These are phyloP conservation scores for Chloris gayana DNA, from an alignment of 176 grass and related monocot species.

Conservation along the genomic window DNA sequence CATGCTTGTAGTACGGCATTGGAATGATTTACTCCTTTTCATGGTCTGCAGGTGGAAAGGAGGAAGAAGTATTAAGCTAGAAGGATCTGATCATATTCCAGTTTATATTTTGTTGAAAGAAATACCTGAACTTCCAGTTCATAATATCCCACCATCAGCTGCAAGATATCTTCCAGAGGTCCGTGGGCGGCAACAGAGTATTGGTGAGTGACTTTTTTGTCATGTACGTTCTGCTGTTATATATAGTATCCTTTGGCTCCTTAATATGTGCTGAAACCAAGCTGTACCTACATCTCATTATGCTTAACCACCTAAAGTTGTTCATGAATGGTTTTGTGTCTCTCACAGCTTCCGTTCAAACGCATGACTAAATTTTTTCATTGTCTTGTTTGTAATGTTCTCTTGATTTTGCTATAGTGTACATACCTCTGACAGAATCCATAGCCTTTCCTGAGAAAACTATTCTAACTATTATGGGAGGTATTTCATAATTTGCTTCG, in stretches of 20 bases:
- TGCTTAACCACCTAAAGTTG: not conserved
- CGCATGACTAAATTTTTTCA: slow-evolving; percentile 6
- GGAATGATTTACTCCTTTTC: slow-evolving; percentile 38
- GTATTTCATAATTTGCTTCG: slow-evolving; percentile 20
- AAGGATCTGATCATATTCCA: slow-evolving; percentile 99
- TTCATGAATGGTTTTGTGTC: not conserved
- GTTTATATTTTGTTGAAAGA: slow-evolving; percentile 74
- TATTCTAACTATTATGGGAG: not conserved
- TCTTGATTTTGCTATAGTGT: slow-evolving; percentile 18
- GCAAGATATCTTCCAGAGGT: slow-evolving; percentile 95
- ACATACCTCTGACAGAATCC: not conserved
- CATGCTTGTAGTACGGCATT: slow-evolving; percentile 12
- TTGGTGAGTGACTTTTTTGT: slow-evolving; percentile 54
- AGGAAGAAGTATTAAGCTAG: slow-evolving; percentile 87
- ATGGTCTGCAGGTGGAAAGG: slow-evolving; percentile 87
- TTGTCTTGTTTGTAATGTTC: slow-evolving; percentile 1
- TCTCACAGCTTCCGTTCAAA: not conserved
- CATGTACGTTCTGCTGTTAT: not conserved
- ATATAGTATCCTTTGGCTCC: not conserved
- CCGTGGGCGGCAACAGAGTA: slow-evolving; percentile 79
- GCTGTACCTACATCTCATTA: slow-evolving; percentile 3
- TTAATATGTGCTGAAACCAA: slow-evolving; percentile 12
- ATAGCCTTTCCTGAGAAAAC: not conserved
- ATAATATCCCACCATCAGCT: slow-evolving; percentile 73
- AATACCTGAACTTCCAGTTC: slow-evolving; percentile 66